Percentiles rank a stretch among this genome's conserved stretches.
Conservation (phyloP, 2,329 filamentous ascomycete species). For the Colletotrichum lini region DNA sequence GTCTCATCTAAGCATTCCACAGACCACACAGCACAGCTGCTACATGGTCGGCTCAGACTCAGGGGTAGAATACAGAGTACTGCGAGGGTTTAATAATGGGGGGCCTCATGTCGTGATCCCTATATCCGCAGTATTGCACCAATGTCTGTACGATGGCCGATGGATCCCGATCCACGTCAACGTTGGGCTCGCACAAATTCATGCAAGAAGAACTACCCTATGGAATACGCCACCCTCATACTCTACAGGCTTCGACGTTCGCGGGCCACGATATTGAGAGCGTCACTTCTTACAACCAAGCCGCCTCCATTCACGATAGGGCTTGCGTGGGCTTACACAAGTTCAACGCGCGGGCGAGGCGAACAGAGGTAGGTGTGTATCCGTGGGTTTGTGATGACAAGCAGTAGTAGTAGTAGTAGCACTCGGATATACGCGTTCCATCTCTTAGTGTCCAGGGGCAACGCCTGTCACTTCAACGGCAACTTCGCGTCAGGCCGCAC, state of each 20-base stretch:
- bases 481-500: not conserved
- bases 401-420: no score
- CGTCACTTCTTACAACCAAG: not conserved
- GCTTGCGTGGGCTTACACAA: not conserved
- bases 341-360: not conserved
- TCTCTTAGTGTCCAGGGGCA: no score
- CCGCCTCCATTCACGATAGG: constrained; percentile 4
- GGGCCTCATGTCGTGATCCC: not conserved
- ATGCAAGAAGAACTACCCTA: not conserved
- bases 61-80: not conserved
- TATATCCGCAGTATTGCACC: not conserved
- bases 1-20: constrained; percentile 28
- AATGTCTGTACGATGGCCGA: no score
- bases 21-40: not conserved
- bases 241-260: not conserved
- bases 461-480: not conserved
- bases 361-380: not conserved
- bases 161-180: constrained; percentile 4
- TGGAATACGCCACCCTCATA: not conserved
- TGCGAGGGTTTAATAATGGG: not conserved
- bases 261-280: constrained; percentile 1
- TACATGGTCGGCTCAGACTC: constrained; percentile 4
- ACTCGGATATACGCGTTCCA: no score
- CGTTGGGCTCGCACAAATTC: not conserved
- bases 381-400: no score